Evolutionary conservation across 192 early-diverging fungal genomes (phyloP), one percentile per base, ranked within the genome.

Genomic region (Gamsiella multidivaricata): DNA sequence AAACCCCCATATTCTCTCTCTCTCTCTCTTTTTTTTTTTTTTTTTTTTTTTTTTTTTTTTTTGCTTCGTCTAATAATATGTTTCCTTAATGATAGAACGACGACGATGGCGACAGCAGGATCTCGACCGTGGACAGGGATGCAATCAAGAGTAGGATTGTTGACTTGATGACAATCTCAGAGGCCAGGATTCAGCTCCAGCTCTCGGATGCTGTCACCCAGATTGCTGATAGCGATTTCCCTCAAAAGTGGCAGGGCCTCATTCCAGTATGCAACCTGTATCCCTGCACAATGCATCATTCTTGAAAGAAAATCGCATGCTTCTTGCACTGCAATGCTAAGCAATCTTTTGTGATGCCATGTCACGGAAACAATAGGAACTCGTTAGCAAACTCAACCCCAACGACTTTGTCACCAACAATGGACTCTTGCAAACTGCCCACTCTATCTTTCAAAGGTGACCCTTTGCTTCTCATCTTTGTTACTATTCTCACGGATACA

Each of bases 201-300:
- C 79, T 99, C 22, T 93, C 92, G 72, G 98, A 98, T 63, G 94
- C 95, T 0, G 87, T 99, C n/a, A 88, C 92, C 52, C 89, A 95
- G 33, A 98, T 98, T 53, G 97, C 97, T 31, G 89, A 94, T 15
- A 88, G 79, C 54, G 98, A 99, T 74, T 99, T 98, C 70, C 98
- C 98, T 32, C 86, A 89, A 39, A 76, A 94, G 53, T 99, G 98
- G 98, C 81, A 87, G 11, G 83, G 83, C 8, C 86, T 99, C 37
- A 85, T 99, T 54, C 84, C 81, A 55, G 89, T 89, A 86, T 69
- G 79, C 50, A 47, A 22, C 46, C 22, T 47, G 37, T 5, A 39
- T 5, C 37, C 5, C 37, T n/a, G 31, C 32, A 57, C 9, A 37
- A 57, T 17, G 12, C 36, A 25, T 3, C 9, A 39, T 39, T 17